A percentile compares a stretch with the other conserved stretches of the same genome.
These are phyloP conservation scores for Camellia granthamiana DNA, from an alignment of 148 eudicot species.

Conservation along the genomic window DNA sequence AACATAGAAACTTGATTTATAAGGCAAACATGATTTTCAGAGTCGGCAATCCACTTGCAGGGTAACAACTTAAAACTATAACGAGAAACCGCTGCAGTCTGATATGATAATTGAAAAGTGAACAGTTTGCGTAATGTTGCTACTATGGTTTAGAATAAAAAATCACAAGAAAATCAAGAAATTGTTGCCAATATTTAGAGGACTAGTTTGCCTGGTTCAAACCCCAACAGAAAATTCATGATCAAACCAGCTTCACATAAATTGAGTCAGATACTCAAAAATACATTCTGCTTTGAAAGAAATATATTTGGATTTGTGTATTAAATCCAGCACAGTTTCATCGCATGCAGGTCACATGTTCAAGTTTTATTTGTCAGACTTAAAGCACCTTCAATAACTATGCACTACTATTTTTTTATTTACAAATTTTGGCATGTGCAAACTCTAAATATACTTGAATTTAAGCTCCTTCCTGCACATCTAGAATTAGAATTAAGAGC, in stretches of 20 bases:
- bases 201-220: not conserved
- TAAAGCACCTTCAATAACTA: not conserved
- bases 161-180: too few species aligned
- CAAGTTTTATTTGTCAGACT: not conserved
- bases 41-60: not conserved
- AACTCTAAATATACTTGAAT: not conserved
- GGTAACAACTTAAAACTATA: not conserved
- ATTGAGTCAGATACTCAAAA: not conserved
- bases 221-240: not conserved
- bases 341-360: not conserved
- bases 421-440: not conserved
- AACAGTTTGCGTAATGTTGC: too few species aligned
- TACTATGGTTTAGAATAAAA: too few species aligned
- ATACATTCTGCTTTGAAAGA: not conserved
- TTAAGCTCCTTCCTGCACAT: not conserved
- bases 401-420: not conserved
- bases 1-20: not conserved
- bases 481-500: not conserved
- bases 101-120: too few species aligned
- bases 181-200: not conserved
- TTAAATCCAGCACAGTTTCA: not conserved
- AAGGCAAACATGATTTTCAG: not conserved
- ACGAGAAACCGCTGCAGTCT: too few species aligned
- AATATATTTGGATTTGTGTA: not conserved
- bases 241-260: not conserved